phyloP scores from a whole-genome alignment of 768 basidiomycete species.

The Sarcomyxa edulis region DNA sequence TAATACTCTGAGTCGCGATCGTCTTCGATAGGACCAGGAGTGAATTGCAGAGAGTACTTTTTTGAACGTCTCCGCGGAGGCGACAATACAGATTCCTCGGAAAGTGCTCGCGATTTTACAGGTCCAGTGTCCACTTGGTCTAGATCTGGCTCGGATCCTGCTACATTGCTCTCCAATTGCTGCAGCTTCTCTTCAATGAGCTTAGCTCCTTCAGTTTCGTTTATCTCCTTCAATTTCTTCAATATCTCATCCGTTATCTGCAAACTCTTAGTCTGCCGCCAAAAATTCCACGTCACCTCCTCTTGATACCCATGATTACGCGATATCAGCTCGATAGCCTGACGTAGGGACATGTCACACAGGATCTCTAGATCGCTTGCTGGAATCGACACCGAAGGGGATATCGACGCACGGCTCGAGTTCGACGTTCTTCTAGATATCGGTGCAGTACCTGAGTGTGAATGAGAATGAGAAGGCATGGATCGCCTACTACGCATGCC shows the following conservation, averaged over 20 bases:
- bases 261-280: conserved; percentile 25
- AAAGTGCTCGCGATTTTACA: no score
- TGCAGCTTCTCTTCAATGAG: conserved; percentile 8
- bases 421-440: no score
- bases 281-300: conserved; percentile 35
- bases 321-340: conserved; percentile 33
- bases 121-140: no score
- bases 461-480: no score
- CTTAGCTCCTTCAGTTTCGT: conserved; percentile 18
- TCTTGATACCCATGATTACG: conserved; percentile 38
- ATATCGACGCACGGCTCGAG: no score
- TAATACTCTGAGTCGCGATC: conserved; percentile 19
- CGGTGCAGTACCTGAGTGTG: no score
- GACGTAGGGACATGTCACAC: no score
- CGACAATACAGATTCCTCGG: not conserved
- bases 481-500: no score
- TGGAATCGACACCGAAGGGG: no score
- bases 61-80: conserved; percentile 1
- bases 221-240: conserved; percentile 29
- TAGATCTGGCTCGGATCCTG: not conserved
- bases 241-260: conserved; percentile 31
- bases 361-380: no score
- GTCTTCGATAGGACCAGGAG: conserved; percentile 12
- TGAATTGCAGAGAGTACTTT: conserved; percentile 14
- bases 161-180: not conserved